Evolutionary conservation across 1,139 yeast species (phyloP).

Genomic region (Pichia kudriavzevii): DNA sequence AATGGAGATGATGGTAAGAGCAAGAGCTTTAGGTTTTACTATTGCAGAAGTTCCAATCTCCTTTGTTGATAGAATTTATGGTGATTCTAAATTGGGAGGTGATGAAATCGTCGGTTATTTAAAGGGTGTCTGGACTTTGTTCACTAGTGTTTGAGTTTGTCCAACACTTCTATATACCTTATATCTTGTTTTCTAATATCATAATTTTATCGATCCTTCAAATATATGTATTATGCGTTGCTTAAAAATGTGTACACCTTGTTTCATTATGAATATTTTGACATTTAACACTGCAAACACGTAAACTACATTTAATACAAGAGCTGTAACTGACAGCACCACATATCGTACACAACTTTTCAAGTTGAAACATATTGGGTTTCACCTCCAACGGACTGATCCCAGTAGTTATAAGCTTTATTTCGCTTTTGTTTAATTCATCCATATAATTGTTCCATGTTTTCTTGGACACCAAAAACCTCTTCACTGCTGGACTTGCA

Average conservation of each 20-base stretch:
- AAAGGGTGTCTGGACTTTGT: constrained; percentile 68
- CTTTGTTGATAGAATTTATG: constrained; percentile 74
- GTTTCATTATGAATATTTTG: constrained; percentile 35
- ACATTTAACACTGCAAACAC: constrained; percentile 36
- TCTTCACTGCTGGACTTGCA: constrained; percentile 28
- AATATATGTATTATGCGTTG: too few species aligned
- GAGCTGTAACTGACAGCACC: constrained; percentile 34
- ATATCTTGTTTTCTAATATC: too few species aligned
- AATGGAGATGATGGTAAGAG: constrained; percentile 87
- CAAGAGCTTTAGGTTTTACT: constrained; percentile 59
- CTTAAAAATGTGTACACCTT: constrained; percentile 29
- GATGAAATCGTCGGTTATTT: constrained; percentile 74
- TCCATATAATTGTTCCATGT: constrained; percentile 33
- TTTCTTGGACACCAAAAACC: constrained; percentile 33
- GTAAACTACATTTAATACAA: constrained; percentile 32
- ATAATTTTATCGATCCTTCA: not conserved
- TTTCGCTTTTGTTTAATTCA: constrained; percentile 27
- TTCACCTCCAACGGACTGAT: constrained; percentile 21
- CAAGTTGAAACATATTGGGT: constrained; percentile 28
- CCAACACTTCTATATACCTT: too few species aligned
- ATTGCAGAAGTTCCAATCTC: constrained; percentile 78
- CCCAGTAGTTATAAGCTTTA: constrained; percentile 18
- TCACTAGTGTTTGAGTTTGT: constrained; percentile 51
- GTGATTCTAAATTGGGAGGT: constrained; percentile 76
- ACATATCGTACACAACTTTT: constrained; percentile 37